Evolutionary conservation across 257 asterid species (phyloP).

Genomic region (Pogostemon cablin): DNA sequence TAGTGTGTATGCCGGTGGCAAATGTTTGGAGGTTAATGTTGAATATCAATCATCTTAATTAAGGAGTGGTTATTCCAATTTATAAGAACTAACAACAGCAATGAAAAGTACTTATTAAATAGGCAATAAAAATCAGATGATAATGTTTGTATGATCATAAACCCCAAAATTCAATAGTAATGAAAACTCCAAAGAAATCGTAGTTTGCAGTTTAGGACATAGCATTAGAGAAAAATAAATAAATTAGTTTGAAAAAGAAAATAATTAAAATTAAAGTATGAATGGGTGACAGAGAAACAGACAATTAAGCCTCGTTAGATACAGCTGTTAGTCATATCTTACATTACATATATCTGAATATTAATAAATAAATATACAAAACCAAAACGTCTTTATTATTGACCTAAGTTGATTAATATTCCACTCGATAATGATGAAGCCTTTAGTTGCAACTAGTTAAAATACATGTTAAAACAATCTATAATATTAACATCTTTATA

Average conservation of each 20-base stretch:
- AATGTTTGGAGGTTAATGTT: not conserved
- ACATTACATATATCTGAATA: not conserved
- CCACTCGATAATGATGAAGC: conserved; percentile 11
- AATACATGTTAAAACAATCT: not conserved
- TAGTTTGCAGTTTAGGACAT: not conserved
- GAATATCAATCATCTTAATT: not conserved
- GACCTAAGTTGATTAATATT: not conserved
- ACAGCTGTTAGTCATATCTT: conserved; percentile 37
- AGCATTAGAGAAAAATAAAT: not conserved
- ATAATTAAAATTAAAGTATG: not conserved
- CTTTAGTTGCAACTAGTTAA: too few species aligned
- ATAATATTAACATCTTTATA: too few species aligned
- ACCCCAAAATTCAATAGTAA: too few species aligned
- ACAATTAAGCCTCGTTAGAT: conserved; percentile 30
- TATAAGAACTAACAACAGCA: too few species aligned
- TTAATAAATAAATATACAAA: conserved; percentile 14
- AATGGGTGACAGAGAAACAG: conserved; percentile 38
- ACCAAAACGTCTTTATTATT: conserved; percentile 13
- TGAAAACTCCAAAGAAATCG: not conserved
- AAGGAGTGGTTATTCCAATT: too few species aligned
- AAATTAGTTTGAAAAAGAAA: not conserved
- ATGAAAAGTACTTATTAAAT: too few species aligned
- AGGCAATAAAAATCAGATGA: too few species aligned
- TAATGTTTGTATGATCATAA: too few species aligned
- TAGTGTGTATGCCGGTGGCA: conserved; percentile 2